These are phyloP conservation scores for Boletus tomentosulus DNA, from an alignment of 768 basidiomycete genomes.

Conservation along the genomic window DNA sequence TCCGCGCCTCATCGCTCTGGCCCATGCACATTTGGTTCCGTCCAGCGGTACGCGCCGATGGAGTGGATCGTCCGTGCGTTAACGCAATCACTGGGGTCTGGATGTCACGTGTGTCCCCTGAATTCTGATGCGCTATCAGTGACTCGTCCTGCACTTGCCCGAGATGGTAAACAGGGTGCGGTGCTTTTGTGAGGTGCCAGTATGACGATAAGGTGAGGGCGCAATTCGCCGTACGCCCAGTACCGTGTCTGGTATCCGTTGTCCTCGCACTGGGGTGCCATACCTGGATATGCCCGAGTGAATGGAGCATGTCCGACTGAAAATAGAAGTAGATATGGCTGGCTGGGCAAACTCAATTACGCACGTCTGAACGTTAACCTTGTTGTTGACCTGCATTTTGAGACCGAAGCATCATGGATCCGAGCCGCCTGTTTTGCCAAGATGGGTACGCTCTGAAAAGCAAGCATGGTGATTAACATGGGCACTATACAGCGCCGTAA, in stretches of 20 bases:
- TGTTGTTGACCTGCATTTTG: background rate
- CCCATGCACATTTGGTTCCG: background rate
- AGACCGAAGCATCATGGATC: slow-evolving; percentile 7
- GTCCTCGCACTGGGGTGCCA: background rate
- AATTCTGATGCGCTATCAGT: background rate
- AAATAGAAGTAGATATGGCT: slow-evolving; percentile 10
- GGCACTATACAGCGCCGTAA: slow-evolving; percentile 4
- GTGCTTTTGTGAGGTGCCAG: background rate
- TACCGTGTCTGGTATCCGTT: slow-evolving; percentile 1
- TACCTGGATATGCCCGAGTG: background rate
- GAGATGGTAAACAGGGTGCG: background rate
- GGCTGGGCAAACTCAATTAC: slow-evolving; percentile 5
- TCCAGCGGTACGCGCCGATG: background rate
- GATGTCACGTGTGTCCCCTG: background rate
- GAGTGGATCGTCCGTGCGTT: background rate
- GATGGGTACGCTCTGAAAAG: background rate
- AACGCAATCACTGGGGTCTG: background rate
- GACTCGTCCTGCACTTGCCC: background rate
- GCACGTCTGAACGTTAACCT: slow-evolving; percentile 10
- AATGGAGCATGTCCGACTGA: background rate
- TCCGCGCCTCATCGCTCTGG: background rate
- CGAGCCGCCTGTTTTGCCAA: slow-evolving; percentile 4
- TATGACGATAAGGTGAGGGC: background rate
- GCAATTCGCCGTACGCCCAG: background rate
- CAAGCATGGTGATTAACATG: slow-evolving; percentile 1